Evolutionary conservation across 208 protist genomes (phyloP).

Genomic region (Acanthamoeba quina): DNA sequence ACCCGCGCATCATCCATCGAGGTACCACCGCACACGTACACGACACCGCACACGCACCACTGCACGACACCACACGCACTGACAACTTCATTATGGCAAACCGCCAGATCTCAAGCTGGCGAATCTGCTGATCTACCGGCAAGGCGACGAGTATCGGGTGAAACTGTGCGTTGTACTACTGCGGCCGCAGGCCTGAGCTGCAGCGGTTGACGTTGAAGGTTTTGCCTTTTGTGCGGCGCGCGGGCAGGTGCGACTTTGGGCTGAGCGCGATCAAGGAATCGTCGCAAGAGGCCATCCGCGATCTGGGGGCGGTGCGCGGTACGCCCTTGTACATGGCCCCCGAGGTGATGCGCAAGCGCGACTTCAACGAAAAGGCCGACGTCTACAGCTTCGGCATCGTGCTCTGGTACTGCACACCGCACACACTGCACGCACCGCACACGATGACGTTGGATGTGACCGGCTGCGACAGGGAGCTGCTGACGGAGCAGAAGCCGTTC

Average conservation of each 20-base stretch:
- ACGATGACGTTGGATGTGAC: too few species aligned
- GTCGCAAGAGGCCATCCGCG: constrained; percentile 7
- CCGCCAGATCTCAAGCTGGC: constrained; percentile 34
- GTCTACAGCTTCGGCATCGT: constrained; percentile 51
- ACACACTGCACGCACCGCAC: too few species aligned
- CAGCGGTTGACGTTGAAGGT: too few species aligned
- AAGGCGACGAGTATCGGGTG: constrained; percentile 30
- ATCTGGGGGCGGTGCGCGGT: constrained; percentile 25
- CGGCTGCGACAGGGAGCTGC: background rate
- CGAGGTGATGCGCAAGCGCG: constrained; percentile 55
- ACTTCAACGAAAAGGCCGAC: constrained; percentile 70
- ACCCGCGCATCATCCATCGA: constrained; percentile 82
- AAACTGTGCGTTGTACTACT: background rate
- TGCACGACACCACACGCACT: too few species aligned
- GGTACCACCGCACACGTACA: background rate
- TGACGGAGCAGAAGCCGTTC: constrained; percentile 65
- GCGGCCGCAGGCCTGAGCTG: too few species aligned
- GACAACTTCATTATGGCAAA: background rate
- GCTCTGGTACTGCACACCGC: background rate
- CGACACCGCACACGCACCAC: too few species aligned
- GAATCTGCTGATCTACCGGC: constrained; percentile 43
- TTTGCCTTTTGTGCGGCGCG: background rate
- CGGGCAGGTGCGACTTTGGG: constrained; percentile 52
- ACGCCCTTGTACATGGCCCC: constrained; percentile 65
- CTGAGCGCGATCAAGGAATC: constrained; percentile 65